Base-by-base conservation (phyloP, 2,329 filamentous ascomycete genomes). In the Helotiales sp. region DNA sequence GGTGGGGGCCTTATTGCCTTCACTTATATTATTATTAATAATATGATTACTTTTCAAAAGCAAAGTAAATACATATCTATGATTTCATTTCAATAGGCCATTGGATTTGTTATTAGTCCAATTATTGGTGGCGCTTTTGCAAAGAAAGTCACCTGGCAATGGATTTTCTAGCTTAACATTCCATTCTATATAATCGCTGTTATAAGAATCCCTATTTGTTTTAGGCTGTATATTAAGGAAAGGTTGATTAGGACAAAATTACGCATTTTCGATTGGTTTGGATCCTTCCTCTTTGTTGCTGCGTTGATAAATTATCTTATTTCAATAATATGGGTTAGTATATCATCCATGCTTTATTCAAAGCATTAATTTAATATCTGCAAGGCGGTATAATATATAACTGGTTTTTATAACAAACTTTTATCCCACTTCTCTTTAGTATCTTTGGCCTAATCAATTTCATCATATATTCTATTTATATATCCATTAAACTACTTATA, bases 401-500 rank as follows among this genome's bases (percentile, higher is more conserved):
- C 0, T 92, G 89, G 89, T 75, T 78, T 47, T 86, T 83, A 7
- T 89, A 84, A 81, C 80, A 82, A 1, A 89, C 87, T 0, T 78
- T 92, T 3, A 81, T 88, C 0, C 89, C 88, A 0, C 77, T 92
- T 8, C 75, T 87, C 3, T 50, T 90, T 7, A 87, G 88, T 2
- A 72, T 79, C 1, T 74, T 79, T 0, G 83, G 85, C 1, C 77
- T 91, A 5, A 70, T 83, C 3, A 77, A 73, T 3, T 89, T 88
- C 71, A 78, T 82, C 7, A 75, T 84, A 26, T 89, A 86, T 72
- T 71, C 69, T 10, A 85, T 90, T 73, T 67, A 64, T 50, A 47
- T 69, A 15, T 62, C 70, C 24, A 20, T 50, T 0, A 59, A 74
- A 32, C 73, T 72, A 2, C 61, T 83, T 15, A 79, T 84, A 28